Evolutionary conservation across 2,329 filamentous ascomycete genomes (phyloP), one percentile per base, ranked within the genome.

Genomic region (Pestalotiopsis sp.): DNA sequence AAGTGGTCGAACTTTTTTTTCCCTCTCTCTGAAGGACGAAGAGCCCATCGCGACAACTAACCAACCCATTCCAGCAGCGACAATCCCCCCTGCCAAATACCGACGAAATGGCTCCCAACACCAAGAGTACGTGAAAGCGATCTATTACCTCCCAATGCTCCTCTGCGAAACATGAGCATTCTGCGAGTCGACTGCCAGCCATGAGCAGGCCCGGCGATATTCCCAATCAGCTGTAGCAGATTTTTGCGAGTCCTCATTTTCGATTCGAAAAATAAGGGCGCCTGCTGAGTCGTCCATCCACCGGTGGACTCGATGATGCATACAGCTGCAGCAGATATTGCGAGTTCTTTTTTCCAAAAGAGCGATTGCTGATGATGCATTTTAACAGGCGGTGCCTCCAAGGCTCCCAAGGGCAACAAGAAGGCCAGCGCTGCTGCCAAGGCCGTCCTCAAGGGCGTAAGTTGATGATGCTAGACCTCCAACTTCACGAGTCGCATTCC

Each of bases 341-440:
- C 89, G 89, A 91, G 89, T 91, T 90, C 88, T 88, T 82, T 74
- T 79, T 52, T 52, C 4, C 40, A 22, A 70, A 69, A 84, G 88
- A 84, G 89, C 89, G 88, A 90, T 89, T 91, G 89, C 88, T 91
- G 88, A 91, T 91, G 86, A 84, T 79, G 17, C 6, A 52, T 52
- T n/a, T 83, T 77, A 83, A 76, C 74, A 83, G 30, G 30, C 30
- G 30, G 30, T 35, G 30, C 30, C 79, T 90, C 79, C 71, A 83
- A 83, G 78, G 83, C 82, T 77, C 79, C 85, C 75, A 89, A 89
- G 84, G 87, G 87, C 79, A 80, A 85, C 83, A 96, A 96, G 89
- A 91, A 97, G 90, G 96, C 96, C 85, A 92, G 91, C 79, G 91
- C 91, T 81, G 96, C 96, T 82, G 93, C 96, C 79, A 98, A 99